Base-by-base conservation (phyloP, 306 rosid genomes). In the Abrus precatorius region DNA sequence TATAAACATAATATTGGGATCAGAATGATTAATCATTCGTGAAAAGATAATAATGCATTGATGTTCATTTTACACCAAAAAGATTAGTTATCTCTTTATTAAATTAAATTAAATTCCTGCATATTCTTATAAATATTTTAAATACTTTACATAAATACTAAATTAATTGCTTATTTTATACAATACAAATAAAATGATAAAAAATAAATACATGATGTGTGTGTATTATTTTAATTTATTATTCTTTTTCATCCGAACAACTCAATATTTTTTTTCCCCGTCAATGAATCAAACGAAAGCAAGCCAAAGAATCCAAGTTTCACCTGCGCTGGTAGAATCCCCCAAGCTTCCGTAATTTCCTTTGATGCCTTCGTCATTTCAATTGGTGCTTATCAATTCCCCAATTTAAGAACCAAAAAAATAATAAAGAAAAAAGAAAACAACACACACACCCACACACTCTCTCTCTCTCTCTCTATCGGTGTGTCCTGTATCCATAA, bases 401-500 rank as follows among this genome's bases (percentile, higher is more conserved):
- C 14, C 54, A 66, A 9, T 9, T 30, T 4, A 36, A 36, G 40
- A 36, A 36, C 40, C 4, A 36, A 36, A 36, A 14, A 43, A 8
- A 7, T 1, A 20, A 2, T 30, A 11, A 12, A 1, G 13, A 13
- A 2, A 13, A 45, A 32, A 33, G 1, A 0, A 75, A 45, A 75
- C 2, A 1, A 34, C 43, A 62, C 12, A 29, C 45, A 7, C 5
- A 20, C 20, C 0, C 20, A 20, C n/a, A 13, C 9, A 6, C 9
- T 11, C 29, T 20, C 8, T 50, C 52, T 62, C 5, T 27, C 38
- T 69, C 74, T 27, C 38, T 43, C 38, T 6, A 2, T 4, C 34
- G 30, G 54, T 68, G 82, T 69, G 40, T 36, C 27, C 11, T 52
- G n/a, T 52, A 29, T 29, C 5, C 62, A 72, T 64, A 80, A 72